Evolutionary conservation across 202 grass and related monocot species (phyloP).

Genomic region (Digitaria exilis): DNA sequence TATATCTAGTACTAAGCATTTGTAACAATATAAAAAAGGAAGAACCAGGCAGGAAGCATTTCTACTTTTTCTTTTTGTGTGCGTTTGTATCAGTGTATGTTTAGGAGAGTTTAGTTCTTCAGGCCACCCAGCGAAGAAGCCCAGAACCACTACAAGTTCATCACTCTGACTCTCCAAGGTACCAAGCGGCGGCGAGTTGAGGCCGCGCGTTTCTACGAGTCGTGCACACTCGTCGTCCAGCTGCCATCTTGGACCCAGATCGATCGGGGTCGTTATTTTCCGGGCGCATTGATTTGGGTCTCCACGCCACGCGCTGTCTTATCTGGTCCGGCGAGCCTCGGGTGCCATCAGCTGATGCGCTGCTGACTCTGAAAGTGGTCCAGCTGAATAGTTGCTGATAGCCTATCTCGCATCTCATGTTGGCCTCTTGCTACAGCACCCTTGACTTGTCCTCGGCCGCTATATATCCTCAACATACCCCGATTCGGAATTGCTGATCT

Average conservation of each 20-base stretch:
- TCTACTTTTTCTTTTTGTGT: too few species aligned
- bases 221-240: neutral
- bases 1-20: too few species aligned
- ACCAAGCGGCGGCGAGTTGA: neutral
- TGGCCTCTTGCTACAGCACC: neutral
- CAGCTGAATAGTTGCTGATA: neutral
- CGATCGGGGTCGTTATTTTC: neutral
- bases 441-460: neutral
- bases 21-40: too few species aligned
- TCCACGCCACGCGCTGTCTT: neutral
- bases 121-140: too few species aligned
- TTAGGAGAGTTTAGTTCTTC: too few species aligned
- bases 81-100: too few species aligned
- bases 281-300: neutral
- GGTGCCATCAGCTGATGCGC: constrained; percentile 3
- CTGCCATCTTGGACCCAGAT: neutral
- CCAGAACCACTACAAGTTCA: too few species aligned
- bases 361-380: constrained; percentile 45
- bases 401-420: neutral
- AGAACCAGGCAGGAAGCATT: too few species aligned
- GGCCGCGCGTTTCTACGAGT: neutral
- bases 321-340: neutral
- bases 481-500: neutral
- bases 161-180: neutral
- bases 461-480: neutral